These are phyloP conservation scores for Clarireedia homoeocarpa DNA, from an alignment of 2,329 filamentous ascomycete genomes.

Conservation along the genomic window DNA sequence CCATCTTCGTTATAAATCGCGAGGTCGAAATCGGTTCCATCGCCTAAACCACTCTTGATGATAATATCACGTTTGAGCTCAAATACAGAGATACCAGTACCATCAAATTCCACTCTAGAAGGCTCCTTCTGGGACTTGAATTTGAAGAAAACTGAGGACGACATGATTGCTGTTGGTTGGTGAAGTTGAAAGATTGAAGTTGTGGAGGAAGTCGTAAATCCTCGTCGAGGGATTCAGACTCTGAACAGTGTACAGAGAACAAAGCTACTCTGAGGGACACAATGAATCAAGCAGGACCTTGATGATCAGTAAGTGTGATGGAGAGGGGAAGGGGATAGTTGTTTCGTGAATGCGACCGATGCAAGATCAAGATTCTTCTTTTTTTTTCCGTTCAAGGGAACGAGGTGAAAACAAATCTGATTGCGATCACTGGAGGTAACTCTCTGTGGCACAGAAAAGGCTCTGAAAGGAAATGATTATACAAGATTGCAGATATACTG, in stretches of 20 bases:
- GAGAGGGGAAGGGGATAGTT: constrained; percentile 18
- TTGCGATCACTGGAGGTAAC: constrained; percentile 30
- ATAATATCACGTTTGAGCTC: constrained; percentile 99
- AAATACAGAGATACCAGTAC: constrained; percentile 95
- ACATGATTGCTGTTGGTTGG: constrained; percentile 24
- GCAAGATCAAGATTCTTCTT: constrained; percentile 30
- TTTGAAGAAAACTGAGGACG: constrained; percentile 94
- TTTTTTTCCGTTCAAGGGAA: constrained; percentile 30
- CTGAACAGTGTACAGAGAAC: constrained; percentile 12
- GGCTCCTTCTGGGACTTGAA: constrained; percentile 99
- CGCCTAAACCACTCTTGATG: constrained; percentile 82
- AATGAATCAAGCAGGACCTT: constrained; percentile 18
- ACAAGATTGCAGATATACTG: constrained; percentile 29
- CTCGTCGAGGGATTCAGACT: constrained; percentile 7
- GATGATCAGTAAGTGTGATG: constrained; percentile 21
- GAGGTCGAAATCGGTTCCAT: constrained; percentile 93
- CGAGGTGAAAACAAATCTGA: constrained; percentile 31
- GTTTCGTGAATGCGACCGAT: constrained; percentile 27
- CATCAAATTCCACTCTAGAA: constrained; percentile 90
- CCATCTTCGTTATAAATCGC: constrained; percentile 90
- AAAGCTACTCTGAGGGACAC: constrained; percentile 20
- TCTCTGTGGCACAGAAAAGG: constrained; percentile 25
- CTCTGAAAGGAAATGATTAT: constrained; percentile 29
- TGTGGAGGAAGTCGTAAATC: constrained; percentile 10
- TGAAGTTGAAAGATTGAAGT: constrained; percentile 11